Evolutionary conservation across 805 yeast species (phyloP).

Genomic region (Teunomyces aglyptinius): DNA sequence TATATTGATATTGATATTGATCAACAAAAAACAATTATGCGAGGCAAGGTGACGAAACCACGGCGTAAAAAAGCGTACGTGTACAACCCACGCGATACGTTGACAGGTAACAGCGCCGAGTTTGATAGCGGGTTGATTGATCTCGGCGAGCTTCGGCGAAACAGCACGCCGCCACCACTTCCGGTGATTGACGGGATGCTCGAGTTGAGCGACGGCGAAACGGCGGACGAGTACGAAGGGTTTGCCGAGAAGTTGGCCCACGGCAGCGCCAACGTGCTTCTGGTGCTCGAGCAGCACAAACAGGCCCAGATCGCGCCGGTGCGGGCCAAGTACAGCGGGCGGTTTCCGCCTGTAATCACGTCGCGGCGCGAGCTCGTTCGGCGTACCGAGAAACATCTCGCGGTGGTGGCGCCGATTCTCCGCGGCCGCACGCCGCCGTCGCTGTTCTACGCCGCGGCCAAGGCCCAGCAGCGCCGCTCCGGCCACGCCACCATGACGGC

Average conservation of each 20-base stretch:
- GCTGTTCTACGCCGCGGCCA: constrained; percentile 51
- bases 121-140: not conserved
- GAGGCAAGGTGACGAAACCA: not conserved
- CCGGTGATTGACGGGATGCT: constrained; percentile 1
- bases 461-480: constrained; percentile 36
- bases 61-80: not conserved
- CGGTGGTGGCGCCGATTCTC: constrained; percentile 38
- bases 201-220: constrained; percentile 1
- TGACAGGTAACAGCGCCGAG: not conserved
- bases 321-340: constrained; percentile 13
- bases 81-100: not conserved
- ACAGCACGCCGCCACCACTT: not conserved
- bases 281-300: constrained; percentile 13
- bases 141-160: not conserved
- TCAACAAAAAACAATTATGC: too few species aligned
- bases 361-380: constrained; percentile 29
- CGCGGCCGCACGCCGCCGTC: constrained; percentile 44
- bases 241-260: constrained; percentile 8
- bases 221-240: constrained; percentile 5
- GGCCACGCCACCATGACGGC: constrained; percentile 43
- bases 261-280: constrained; percentile 11
- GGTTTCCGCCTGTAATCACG: constrained; percentile 25
- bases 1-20: too few species aligned
- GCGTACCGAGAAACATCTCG: constrained; percentile 27
- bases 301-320: constrained; percentile 12